Conservation (phyloP, 164 flowering plant species). For the Nelumbo lutea region DNA sequence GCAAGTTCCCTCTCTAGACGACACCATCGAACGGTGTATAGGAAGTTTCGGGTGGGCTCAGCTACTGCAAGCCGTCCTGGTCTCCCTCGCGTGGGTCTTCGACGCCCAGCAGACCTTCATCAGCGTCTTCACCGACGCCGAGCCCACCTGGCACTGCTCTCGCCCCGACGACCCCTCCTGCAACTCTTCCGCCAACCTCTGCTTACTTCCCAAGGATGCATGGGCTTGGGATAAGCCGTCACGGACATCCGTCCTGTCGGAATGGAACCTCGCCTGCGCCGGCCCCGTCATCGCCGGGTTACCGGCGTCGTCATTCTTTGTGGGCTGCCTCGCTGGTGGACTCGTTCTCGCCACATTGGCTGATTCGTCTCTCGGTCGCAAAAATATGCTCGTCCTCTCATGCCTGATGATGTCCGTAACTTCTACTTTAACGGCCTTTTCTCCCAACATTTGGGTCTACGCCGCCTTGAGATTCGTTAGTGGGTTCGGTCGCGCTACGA, state of each 20-base stretch:
- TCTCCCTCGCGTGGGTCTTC: conserved; percentile 53
- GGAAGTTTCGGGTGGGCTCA: conserved; percentile 46
- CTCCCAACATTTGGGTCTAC: conserved; percentile 61
- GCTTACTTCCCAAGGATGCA: conserved; percentile 27
- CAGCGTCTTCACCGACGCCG: conserved; percentile 50
- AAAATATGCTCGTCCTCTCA: conserved; percentile 49
- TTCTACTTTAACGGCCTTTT: conserved; percentile 26
- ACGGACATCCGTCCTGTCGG: conserved; percentile 39
- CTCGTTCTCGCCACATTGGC: conserved; percentile 51
- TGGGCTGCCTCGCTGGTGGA: conserved; percentile 64
- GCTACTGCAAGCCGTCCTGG: conserved; percentile 44
- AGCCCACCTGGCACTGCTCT: conserved; percentile 54
- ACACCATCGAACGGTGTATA: conserved; percentile 38
- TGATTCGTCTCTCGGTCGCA: conserved; percentile 63
- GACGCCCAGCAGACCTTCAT: conserved; percentile 72
- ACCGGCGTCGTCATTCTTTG: conserved; percentile 59
- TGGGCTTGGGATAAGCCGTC: conserved; percentile 57
- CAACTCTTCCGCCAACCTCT: conserved; percentile 19
- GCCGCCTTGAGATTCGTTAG: conserved; percentile 37
- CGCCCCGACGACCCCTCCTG: background rate
- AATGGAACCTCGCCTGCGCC: conserved; percentile 46
- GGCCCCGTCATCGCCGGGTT: conserved; percentile 44
- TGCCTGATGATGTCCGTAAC: conserved; percentile 43
- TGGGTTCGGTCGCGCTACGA: conserved; percentile 57
- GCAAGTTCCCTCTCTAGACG: conserved; percentile 30